Conservation (phyloP, 2,329 filamentous ascomycete species). For the Tolypocladium ovalisporum region DNA sequence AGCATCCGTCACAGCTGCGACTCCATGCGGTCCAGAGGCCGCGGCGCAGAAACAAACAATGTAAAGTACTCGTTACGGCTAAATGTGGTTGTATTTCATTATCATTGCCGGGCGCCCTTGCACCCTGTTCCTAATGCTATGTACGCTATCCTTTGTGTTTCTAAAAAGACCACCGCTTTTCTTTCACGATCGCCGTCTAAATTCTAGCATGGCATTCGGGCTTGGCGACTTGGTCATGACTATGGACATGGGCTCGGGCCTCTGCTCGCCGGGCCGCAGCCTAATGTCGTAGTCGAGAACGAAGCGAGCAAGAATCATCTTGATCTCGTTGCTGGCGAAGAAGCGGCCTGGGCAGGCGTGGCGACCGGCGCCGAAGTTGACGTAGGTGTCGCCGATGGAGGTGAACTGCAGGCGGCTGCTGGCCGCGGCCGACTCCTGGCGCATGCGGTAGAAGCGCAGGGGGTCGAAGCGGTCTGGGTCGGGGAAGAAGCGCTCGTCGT, state of each 20-base stretch:
- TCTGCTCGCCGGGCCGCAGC: slow-evolving; percentile 23
- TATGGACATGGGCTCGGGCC: slow-evolving; percentile 26
- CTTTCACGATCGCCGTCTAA: slow-evolving; percentile 17
- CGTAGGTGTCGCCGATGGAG: slow-evolving; percentile 27
- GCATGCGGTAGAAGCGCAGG: slow-evolving; percentile 36
- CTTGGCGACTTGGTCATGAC: slow-evolving; percentile 29
- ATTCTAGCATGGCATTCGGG: slow-evolving; percentile 29
- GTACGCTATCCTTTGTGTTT: neutral
- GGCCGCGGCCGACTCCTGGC: slow-evolving; percentile 24
- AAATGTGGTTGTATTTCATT: neutral
- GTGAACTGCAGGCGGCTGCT: slow-evolving; percentile 31
- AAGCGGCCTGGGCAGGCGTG: slow-evolving; percentile 38
- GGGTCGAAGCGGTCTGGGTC: slow-evolving; percentile 34
- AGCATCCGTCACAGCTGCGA: neutral
- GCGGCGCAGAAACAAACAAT: neutral
- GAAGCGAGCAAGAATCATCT: slow-evolving; percentile 29
- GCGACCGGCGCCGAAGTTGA: slow-evolving; percentile 36
- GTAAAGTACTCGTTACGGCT: neutral
- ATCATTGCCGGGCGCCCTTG: neutral
- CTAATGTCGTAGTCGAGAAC: slow-evolving; percentile 32
- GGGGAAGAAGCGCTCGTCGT: slow-evolving; percentile 27
- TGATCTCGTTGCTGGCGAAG: slow-evolving; percentile 34
- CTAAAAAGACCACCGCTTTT: too few species aligned
- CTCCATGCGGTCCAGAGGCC: neutral
- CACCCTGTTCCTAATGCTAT: neutral